Conservation (phyloP, 2,329 filamentous ascomycete species). For the Xylaria sp. region DNA sequence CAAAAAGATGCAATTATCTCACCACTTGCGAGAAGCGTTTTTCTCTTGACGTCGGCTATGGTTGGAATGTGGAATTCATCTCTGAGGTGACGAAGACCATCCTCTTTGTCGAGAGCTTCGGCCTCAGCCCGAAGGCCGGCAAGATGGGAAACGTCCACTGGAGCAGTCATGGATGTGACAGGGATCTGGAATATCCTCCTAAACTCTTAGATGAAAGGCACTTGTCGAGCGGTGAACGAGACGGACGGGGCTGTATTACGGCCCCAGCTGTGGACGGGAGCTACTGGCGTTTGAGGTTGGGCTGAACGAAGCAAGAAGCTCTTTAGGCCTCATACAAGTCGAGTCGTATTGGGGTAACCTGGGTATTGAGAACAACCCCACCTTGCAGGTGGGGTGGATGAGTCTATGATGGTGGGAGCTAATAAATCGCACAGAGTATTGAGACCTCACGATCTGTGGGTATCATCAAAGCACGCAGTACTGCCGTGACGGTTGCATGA, state of each 20-base stretch:
- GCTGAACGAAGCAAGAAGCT: constrained; percentile 22
- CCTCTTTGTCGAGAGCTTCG: constrained; percentile 46
- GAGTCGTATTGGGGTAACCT: constrained; percentile 12
- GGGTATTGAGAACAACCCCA: constrained; percentile 26
- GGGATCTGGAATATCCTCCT: background rate
- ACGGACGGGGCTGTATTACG: constrained; percentile 16
- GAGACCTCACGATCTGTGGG: constrained; percentile 14
- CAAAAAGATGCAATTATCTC: constrained; percentile 40
- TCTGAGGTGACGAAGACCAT: constrained; percentile 45
- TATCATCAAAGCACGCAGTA: constrained; percentile 13
- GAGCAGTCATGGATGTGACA: constrained; percentile 41
- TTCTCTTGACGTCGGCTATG: constrained; percentile 47
- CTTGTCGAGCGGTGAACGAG: constrained; percentile 22
- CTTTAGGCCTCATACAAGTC: constrained; percentile 31
- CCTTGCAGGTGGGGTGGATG: constrained; percentile 21
- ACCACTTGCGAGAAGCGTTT: constrained; percentile 44
- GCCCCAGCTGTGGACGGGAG: constrained; percentile 11
- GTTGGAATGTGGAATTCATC: constrained; percentile 49
- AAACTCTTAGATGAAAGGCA: constrained; percentile 5
- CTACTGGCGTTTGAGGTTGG: constrained; percentile 26
- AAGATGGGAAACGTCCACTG: constrained; percentile 39
- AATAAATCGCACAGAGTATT: constrained; percentile 6
- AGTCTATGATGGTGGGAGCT: constrained; percentile 30
- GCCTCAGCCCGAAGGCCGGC: constrained; percentile 46
- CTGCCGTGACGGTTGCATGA: constrained; percentile 1